Evolutionary conservation across 1,284 basidiomycete species (phyloP), one percentile per base, ranked within the genome.

Genomic region (Melampsora larici-populina): DNA sequence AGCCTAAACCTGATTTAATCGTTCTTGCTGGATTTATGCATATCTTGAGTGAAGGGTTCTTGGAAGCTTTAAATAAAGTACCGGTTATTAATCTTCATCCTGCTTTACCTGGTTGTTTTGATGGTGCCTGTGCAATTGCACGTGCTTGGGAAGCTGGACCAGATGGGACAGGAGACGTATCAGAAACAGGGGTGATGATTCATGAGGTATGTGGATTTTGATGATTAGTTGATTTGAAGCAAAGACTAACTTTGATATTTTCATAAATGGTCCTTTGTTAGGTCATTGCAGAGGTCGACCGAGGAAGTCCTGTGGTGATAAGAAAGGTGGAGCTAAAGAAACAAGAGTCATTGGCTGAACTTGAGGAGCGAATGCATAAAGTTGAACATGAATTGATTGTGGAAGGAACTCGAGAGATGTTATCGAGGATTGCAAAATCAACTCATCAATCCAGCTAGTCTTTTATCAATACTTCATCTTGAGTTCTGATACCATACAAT

Each of bases 21-120:
- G 92, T 99, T 2, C 87, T 98, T 33, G 96, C 96, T 0, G 97
- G 96, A 0, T 99, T 94, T 91, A 98, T 99, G 96, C 94, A 98
- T 83, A 91, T 95, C 80, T 87, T 94, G 60, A 86, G 86, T 9
- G 84, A 86, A 70, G 79, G 83, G 21, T 88, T 89, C 82, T 82
- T 88, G 26, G 81, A 86, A 46, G 81, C 86, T 29, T 82, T 88
- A n/a, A 49, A 64, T 29, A 36, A 88, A 6, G 89, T 96, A 7
- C 91, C 93, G 0, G 92, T 97, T 80, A 97, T 99, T 86, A 99
- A 99, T 83, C 87, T 99, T 13, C 97, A 99, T 82, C 96, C 97
- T 11, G 97, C 96, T 6, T 86, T 99, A 1, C 97, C 97, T 0
- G 93, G 93, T 0, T 90, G 91, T 7, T 99, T 99, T 81, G 95